Conservation (phyloP, 2,329 filamentous ascomycete species). For the Neofusicoccum umdonicola region DNA sequence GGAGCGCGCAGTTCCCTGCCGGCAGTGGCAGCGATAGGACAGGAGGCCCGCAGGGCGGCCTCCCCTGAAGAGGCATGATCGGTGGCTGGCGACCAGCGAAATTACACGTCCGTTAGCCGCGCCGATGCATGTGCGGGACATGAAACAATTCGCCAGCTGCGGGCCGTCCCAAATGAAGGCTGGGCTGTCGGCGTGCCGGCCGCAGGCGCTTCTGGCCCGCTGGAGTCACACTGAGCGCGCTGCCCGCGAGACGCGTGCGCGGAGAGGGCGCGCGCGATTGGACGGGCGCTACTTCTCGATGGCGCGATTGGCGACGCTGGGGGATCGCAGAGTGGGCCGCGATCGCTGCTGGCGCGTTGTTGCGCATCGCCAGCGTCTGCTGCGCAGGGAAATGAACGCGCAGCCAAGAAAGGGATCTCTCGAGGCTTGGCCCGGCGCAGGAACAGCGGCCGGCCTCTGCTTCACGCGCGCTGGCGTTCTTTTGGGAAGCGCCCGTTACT, state of each 20-base stretch:
- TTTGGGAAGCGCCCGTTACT: conserved; percentile 12
- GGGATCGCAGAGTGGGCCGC: conserved; percentile 3
- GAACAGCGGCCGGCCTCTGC: conserved; percentile 5
- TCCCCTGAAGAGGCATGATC: conserved; percentile 2
- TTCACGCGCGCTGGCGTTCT: not conserved
- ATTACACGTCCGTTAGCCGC: conserved; percentile 10
- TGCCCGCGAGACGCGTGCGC: not conserved
- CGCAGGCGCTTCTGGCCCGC: not conserved
- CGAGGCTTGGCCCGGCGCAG: conserved; percentile 1
- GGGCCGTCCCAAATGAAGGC: conserved; percentile 6
- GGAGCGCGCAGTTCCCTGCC: not conserved
- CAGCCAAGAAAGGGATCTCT: conserved; percentile 5
- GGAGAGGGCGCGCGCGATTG: not conserved
- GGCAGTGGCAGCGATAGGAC: not conserved
- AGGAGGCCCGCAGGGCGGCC: not conserved
- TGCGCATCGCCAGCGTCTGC: not conserved
- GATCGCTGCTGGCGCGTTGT: not conserved
- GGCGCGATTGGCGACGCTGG: conserved; percentile 6
- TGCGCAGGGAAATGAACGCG: conserved; percentile 7
- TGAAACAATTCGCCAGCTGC: conserved; percentile 14
- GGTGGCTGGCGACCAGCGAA: conserved; percentile 6
- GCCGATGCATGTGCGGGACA: conserved; percentile 5
- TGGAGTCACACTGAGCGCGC: not conserved
- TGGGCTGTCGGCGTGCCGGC: not conserved
- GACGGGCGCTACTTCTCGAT: conserved; percentile 5